A percentile compares a stretch with the other conserved stretches of the same genome.
These are phyloP conservation scores for Sarocladium brachiariae DNA, from an alignment of 2,329 filamentous ascomycete genomes.

Conservation along the genomic window DNA sequence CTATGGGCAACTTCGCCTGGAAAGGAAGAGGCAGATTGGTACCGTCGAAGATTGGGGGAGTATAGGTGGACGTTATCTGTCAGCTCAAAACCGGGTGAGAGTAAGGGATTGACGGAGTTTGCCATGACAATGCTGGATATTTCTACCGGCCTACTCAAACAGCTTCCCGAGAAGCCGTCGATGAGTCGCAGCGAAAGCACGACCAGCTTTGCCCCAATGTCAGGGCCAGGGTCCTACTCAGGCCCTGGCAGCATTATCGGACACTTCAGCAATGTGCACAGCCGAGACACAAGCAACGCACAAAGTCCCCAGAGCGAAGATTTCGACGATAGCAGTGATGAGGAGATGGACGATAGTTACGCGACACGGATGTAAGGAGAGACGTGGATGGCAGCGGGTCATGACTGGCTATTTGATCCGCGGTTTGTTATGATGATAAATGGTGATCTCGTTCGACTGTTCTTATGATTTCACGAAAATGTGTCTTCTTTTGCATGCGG, in stretches of 20 bases:
- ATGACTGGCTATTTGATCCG: too few species aligned
- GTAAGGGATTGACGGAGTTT: conserved; percentile 54
- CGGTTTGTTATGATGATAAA: conserved; percentile 17
- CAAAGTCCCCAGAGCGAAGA: conserved; percentile 44
- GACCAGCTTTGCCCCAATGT: conserved; percentile 36
- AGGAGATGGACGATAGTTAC: conserved; percentile 44
- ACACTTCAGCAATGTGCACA: conserved; percentile 37
- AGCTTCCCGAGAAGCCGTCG: conserved; percentile 63
- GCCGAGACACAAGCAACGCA: conserved; percentile 41
- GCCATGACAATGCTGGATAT: conserved; percentile 75
- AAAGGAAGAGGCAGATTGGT: conserved; percentile 87
- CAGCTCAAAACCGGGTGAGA: conserved; percentile 63
- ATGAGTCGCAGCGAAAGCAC: conserved; percentile 50
- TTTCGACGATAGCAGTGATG: conserved; percentile 48
- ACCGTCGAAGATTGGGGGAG: conserved; percentile 74
- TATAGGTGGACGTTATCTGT: conserved; percentile 93
- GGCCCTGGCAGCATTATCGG: conserved; percentile 29
- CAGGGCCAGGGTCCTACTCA: conserved; percentile 24
- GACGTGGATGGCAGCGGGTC: too few species aligned
- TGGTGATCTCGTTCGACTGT: background rate
- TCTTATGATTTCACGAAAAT: conserved; percentile 7
- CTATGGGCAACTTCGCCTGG: conserved; percentile 85
- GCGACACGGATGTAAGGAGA: conserved; percentile 17
- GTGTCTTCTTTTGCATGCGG: conserved; percentile 5
- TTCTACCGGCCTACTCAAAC: conserved; percentile 60